Evolutionary conservation across 148 eudicot genomes (phyloP).

Genomic region (Gaultheria prostrata): DNA sequence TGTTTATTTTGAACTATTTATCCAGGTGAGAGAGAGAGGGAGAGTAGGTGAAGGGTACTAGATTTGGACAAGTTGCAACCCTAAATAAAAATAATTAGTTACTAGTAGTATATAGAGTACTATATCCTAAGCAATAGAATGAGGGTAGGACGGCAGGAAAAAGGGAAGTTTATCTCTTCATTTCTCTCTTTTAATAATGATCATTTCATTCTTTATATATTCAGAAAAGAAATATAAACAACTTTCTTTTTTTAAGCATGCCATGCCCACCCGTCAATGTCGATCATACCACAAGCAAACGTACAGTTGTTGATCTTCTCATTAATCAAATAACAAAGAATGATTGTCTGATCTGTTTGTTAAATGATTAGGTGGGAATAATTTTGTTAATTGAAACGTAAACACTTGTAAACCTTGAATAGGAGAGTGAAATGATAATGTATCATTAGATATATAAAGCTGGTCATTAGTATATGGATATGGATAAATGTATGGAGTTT

Average conservation of each 20-base stretch:
- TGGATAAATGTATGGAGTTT: too few species aligned
- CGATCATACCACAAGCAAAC: not conserved
- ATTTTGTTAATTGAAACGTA: not conserved
- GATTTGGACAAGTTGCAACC: not conserved
- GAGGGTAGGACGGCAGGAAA: constrained; percentile 11
- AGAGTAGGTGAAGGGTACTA: constrained; percentile 7
- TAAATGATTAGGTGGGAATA: not conserved
- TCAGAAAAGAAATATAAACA: not conserved
- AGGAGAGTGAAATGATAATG: not conserved
- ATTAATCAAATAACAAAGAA: not conserved
- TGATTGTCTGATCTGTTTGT: not conserved
- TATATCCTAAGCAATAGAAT: not conserved
- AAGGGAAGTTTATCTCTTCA: not conserved
- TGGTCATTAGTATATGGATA: too few species aligned
- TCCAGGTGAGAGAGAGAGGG: too few species aligned
- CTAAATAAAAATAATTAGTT: not conserved
- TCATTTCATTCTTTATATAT: not conserved
- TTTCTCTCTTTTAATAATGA: not conserved
- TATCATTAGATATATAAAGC: too few species aligned
- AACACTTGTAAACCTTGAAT: not conserved
- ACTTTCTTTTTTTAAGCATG: not conserved
- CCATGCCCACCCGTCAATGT: not conserved
- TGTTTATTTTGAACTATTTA: too few species aligned
- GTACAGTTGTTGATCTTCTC: constrained; percentile 5
- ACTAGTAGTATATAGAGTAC: not conserved